Evolutionary conservation across 805 yeast genomes (phyloP).

Genomic region (Danielia oregonensis): DNA sequence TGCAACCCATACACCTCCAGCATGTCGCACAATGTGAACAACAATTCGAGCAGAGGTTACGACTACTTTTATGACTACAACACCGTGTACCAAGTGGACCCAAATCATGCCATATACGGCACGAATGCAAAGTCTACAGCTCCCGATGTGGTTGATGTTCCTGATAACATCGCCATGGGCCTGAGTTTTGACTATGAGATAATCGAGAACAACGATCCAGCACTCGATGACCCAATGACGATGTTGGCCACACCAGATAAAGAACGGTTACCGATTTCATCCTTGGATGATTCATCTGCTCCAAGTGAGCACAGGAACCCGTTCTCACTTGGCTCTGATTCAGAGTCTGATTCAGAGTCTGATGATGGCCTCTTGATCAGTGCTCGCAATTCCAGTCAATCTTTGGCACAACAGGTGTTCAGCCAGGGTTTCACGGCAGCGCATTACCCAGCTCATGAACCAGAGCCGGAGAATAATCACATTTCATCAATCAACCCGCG

Average conservation of each 20-base stretch:
- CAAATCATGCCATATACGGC: constrained; percentile 38
- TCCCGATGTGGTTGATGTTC: constrained; percentile 44
- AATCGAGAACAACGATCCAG: constrained; percentile 23
- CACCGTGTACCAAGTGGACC: constrained; percentile 62
- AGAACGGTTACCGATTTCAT: constrained; percentile 16
- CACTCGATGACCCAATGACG: constrained; percentile 2
- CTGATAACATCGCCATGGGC: constrained; percentile 42
- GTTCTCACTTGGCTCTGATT: constrained; percentile 10
- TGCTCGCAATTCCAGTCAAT: constrained; percentile 38
- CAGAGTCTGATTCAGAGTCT: constrained; percentile 15
- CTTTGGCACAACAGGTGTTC: constrained; percentile 41
- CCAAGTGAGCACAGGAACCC: constrained; percentile 5
- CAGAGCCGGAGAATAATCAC: constrained; percentile 23
- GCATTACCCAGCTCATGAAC: constrained; percentile 17
- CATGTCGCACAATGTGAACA: constrained; percentile 68
- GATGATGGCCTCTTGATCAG: constrained; percentile 38
- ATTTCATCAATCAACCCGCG: constrained; percentile 30
- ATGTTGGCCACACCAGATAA: not conserved
- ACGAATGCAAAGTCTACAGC: constrained; percentile 19
- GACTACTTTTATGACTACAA: constrained; percentile 80
- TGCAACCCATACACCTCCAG: constrained; percentile 48
- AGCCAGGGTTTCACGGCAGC: constrained; percentile 19
- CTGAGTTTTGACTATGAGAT: constrained; percentile 37
- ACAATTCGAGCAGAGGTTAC: constrained; percentile 60
- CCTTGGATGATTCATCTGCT: constrained; percentile 16